Percentiles rank a stretch among this genome's conserved stretches.
Conservation (phyloP, 2,329 filamentous ascomycete species). For the Microdochium paspali region DNA sequence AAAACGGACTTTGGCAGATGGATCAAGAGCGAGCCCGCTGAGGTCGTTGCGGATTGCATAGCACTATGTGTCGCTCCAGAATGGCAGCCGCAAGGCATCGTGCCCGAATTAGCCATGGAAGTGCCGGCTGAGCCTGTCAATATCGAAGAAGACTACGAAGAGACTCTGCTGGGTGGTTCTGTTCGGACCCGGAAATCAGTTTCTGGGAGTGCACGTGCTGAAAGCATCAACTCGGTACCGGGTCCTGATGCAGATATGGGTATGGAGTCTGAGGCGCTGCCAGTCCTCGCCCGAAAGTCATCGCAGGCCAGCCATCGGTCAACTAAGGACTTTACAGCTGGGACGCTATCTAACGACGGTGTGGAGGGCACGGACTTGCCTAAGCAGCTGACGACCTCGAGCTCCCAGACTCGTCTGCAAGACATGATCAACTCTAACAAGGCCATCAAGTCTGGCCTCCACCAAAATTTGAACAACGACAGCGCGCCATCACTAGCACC, state of each 20-base stretch:
- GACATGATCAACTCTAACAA: slow-evolving; percentile 54
- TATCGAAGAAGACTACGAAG: slow-evolving; percentile 22
- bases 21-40: slow-evolving; percentile 70
- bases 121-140: slow-evolving; percentile 10
- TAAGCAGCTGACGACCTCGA: slow-evolving; percentile 34
- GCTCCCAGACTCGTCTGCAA: slow-evolving; percentile 46
- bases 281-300: slow-evolving; percentile 27
- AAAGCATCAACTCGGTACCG: slow-evolving; percentile 44
- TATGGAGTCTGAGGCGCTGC: slow-evolving; percentile 26
- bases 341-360: slow-evolving; percentile 25
- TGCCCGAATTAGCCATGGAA: slow-evolving; percentile 7
- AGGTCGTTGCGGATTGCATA: slow-evolving; percentile 74
- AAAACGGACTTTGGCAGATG: slow-evolving; percentile 67
- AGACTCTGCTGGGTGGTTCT: slow-evolving; percentile 30
- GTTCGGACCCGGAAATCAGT: slow-evolving; percentile 11
- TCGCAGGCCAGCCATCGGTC: slow-evolving; percentile 45
- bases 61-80: slow-evolving; percentile 41
- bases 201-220: slow-evolving; percentile 17
- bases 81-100: slow-evolving; percentile 6
- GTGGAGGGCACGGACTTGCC: slow-evolving; percentile 54
- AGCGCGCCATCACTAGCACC: slow-evolving; percentile 45
- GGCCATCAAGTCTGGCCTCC: slow-evolving; percentile 43
- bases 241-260: slow-evolving; percentile 38
- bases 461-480: slow-evolving; percentile 47
- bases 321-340: slow-evolving; percentile 33